phyloP scores from a whole-genome alignment of 1,139 yeast genomes.

The Suhomyces yuchorum region DNA sequence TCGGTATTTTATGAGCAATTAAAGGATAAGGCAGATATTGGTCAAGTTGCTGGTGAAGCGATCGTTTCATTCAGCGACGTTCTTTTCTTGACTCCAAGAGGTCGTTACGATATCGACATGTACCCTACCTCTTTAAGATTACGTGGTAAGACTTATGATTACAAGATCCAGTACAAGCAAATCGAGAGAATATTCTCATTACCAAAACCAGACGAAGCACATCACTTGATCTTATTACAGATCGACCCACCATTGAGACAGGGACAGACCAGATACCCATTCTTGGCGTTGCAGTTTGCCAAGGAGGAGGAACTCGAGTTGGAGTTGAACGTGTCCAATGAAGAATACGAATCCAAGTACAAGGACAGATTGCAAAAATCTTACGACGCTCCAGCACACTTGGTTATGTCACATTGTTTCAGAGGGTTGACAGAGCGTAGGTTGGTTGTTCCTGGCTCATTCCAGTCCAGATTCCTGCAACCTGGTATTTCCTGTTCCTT shows the following conservation, averaged over 20 bases:
- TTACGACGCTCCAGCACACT: slow-evolving; percentile 82
- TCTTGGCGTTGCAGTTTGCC: slow-evolving; percentile 83
- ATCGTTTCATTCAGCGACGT: slow-evolving; percentile 91
- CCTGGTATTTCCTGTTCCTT: slow-evolving; percentile 90
- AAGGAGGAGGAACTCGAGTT: slow-evolving; percentile 91
- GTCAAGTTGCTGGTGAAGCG: slow-evolving; percentile 96
- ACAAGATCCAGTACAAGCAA: slow-evolving; percentile 88
- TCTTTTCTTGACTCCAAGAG: slow-evolving; percentile 94
- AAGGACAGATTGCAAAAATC: slow-evolving; percentile 73
- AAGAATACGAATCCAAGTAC: slow-evolving; percentile 75
- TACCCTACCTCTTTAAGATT: slow-evolving; percentile 84
- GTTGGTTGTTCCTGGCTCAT: slow-evolving; percentile 84
- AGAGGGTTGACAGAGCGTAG: slow-evolving; percentile 89
- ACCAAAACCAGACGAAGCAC: slow-evolving; percentile 93
- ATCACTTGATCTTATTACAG: slow-evolving; percentile 83
- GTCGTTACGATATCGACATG: slow-evolving; percentile 97
- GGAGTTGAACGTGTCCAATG: slow-evolving; percentile 82
- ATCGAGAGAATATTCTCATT: slow-evolving; percentile 87
- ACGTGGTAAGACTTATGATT: slow-evolving; percentile 97
- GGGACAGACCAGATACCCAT: slow-evolving; percentile 97
- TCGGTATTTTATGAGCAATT: slow-evolving; percentile 85
- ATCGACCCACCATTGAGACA: slow-evolving; percentile 89
- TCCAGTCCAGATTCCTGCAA: slow-evolving; percentile 68
- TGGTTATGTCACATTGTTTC: slow-evolving; percentile 86
- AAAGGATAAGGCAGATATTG: slow-evolving; percentile 94